Percentiles rank a stretch among this genome's conserved stretches.
Evolutionary conservation across 805 yeast genomes (phyloP).

Genomic region (Huiozyma naganishii): DNA sequence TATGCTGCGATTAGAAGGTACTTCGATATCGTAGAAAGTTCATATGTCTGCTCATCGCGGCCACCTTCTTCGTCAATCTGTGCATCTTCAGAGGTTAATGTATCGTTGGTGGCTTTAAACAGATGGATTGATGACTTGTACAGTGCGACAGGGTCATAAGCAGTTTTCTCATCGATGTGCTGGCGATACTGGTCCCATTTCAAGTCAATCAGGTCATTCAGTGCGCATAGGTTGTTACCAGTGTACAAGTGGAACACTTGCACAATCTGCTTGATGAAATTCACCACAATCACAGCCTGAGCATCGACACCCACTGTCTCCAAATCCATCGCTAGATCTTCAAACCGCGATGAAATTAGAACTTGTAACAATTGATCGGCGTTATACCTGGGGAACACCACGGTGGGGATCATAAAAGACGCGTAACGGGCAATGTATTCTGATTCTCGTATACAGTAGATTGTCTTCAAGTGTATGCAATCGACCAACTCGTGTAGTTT

Average conservation of each 20-base stretch:
- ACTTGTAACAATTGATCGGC: slow-evolving; percentile 16
- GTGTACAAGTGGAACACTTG: slow-evolving; percentile 26
- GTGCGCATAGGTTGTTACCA: slow-evolving; percentile 20
- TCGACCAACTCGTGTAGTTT: slow-evolving; percentile 16
- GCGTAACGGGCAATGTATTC: slow-evolving; percentile 19
- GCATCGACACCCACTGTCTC: neutral
- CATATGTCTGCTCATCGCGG: slow-evolving; percentile 24
- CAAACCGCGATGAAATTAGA: slow-evolving; percentile 9
- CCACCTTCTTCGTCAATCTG: slow-evolving; percentile 7
- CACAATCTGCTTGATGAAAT: slow-evolving; percentile 21
- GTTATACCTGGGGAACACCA: slow-evolving; percentile 23
- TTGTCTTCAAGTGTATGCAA: slow-evolving; percentile 17
- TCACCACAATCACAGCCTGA: slow-evolving; percentile 3
- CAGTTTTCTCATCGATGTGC: slow-evolving; percentile 11
- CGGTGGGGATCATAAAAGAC: slow-evolving; percentile 18
- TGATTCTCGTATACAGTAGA: slow-evolving; percentile 17
- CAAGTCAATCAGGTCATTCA: slow-evolving; percentile 21
- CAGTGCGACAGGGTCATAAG: slow-evolving; percentile 17
- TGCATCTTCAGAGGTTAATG: slow-evolving; percentile 10
- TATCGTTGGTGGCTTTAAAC: slow-evolving; percentile 26
- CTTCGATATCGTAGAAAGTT: slow-evolving; percentile 52
- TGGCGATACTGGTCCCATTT: slow-evolving; percentile 22
- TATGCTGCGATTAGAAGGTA: slow-evolving; percentile 73
- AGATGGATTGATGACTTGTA: slow-evolving; percentile 25
- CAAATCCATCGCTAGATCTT: slow-evolving; percentile 5